Conservation (phyloP, 306 rosid species). For the Cicer judaicum region DNA sequence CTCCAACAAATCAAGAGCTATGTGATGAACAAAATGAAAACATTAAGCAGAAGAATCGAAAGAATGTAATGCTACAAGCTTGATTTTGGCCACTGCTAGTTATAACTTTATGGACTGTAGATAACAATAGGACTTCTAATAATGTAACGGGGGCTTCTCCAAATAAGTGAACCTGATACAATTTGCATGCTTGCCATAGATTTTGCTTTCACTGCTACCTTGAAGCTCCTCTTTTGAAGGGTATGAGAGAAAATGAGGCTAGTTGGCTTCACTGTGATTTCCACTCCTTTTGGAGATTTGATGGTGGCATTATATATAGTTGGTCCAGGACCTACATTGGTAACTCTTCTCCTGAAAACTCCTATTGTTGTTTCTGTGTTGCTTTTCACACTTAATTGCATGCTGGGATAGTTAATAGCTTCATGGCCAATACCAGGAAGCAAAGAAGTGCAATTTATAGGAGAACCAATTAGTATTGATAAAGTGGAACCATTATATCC, state of each 20-base stretch:
- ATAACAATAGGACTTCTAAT: conserved; percentile 82
- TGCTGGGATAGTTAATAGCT: conserved; percentile 78
- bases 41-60: conserved; percentile 32
- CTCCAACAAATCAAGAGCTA: too few relatives aligned
- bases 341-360: conserved; percentile 68
- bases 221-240: conserved; percentile 64
- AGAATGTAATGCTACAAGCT: neutral
- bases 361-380: conserved; percentile 42
- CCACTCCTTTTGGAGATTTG: conserved; percentile 66
- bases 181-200: conserved; percentile 47
- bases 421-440: conserved; percentile 76
- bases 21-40: conserved; percentile 11
- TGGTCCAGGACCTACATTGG: conserved; percentile 73
- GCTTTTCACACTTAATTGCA: conserved; percentile 60
- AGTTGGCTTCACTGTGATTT: conserved; percentile 60
- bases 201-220: conserved; percentile 74
- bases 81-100: neutral
- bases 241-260: conserved; percentile 56
- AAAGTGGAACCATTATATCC: conserved; percentile 67
- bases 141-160: conserved; percentile 60
- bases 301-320: conserved; percentile 65
- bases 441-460: conserved; percentile 69
- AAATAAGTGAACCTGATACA: conserved; percentile 68
- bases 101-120: conserved; percentile 47
- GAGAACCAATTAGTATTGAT: conserved; percentile 55